Conservation (phyloP, 2,329 filamentous ascomycete genomes). For the Penicillium sclerotiorum region DNA sequence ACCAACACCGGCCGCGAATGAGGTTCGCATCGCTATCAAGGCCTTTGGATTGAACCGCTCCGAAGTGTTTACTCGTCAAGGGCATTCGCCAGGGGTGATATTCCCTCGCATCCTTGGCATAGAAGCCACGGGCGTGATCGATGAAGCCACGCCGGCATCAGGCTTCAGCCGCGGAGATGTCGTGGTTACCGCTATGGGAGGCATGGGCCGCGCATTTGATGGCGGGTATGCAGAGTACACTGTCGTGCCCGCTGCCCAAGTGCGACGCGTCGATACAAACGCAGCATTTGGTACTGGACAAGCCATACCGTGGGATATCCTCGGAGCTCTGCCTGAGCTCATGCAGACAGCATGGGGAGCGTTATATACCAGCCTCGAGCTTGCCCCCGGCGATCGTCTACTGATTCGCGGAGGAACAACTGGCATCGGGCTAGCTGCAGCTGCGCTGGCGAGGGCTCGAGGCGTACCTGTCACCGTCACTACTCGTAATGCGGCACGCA, state of each 20-base stretch:
- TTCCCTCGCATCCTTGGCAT: conserved; percentile 2
- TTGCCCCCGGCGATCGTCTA: not conserved
- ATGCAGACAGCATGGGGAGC: not conserved
- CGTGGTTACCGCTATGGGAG: conserved; percentile 2
- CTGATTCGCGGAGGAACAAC: conserved; percentile 1
- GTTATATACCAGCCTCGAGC: not conserved
- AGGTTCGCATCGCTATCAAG: not conserved
- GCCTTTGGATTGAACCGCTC: not conserved
- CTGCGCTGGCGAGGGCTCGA: not conserved
- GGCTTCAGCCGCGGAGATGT: not conserved
- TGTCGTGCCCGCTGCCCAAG: not conserved
- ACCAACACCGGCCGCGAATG: not conserved
- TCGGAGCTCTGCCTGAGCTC: not conserved
- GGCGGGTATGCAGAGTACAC: conserved; percentile 2
- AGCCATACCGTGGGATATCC: not conserved
- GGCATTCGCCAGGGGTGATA: not conserved
- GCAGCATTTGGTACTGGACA: not conserved
- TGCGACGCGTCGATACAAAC: not conserved
- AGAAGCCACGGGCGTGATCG: not conserved
- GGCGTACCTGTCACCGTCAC: not conserved
- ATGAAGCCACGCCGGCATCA: not conserved
- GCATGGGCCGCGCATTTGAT: conserved; percentile 1
- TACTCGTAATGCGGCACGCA: not conserved
- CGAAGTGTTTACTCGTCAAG: not conserved
- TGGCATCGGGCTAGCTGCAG: not conserved